Evolutionary conservation across 176 grass and related monocot genomes (phyloP).

Genomic region (Musa acuminata): DNA sequence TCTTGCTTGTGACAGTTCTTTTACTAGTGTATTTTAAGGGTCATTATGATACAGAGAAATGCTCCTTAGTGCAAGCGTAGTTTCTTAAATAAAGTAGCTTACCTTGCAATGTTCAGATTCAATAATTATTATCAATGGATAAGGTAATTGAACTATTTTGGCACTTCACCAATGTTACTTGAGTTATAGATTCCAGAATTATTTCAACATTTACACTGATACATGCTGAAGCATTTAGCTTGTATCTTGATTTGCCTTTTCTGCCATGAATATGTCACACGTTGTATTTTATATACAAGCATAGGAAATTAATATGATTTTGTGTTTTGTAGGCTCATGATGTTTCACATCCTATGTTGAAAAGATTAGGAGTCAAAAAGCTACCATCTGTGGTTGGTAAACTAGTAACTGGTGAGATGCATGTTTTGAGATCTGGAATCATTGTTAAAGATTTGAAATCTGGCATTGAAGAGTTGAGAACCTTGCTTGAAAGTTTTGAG

Average conservation of each 20-base stretch:
- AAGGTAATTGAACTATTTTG: too few species aligned
- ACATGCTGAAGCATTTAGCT: background rate
- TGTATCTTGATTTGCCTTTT: too few species aligned
- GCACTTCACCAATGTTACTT: too few species aligned
- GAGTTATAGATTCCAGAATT: background rate
- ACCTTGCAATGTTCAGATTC: too few species aligned
- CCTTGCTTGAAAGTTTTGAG: conserved; percentile 61
- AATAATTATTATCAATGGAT: too few species aligned
- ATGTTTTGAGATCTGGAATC: conserved; percentile 71
- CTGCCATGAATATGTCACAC: background rate
- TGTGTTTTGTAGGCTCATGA: conserved; percentile 44
- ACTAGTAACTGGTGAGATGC: conserved; percentile 41
- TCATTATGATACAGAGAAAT: background rate
- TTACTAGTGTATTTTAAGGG: background rate
- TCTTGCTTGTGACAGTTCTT: too few species aligned
- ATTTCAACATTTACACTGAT: background rate
- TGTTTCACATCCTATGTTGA: conserved; percentile 54
- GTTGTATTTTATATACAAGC: conserved; percentile 1
- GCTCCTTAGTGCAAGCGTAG: too few species aligned
- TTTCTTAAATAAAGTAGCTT: too few species aligned
- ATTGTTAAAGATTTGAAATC: conserved; percentile 67
- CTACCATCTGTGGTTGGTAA: conserved; percentile 53
- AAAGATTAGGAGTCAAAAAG: conserved; percentile 52
- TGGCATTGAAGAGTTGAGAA: conserved; percentile 59
- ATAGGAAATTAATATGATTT: background rate